Conservation (phyloP, 176 grass and related monocot species). For the Paspalum notatum region DNA sequence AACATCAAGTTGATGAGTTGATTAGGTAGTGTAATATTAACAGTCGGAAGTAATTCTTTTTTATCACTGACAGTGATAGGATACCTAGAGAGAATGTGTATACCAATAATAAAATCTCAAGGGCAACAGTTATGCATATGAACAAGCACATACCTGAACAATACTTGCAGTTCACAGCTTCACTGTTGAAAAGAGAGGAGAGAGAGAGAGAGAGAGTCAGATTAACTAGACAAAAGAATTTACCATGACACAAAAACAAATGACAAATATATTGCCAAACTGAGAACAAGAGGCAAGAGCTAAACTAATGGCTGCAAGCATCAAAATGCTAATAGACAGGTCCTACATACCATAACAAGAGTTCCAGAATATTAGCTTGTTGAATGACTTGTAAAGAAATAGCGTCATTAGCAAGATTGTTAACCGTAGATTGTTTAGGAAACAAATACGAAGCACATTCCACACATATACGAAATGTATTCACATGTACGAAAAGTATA, state of each 20-base stretch:
- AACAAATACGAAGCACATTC: slow-evolving; percentile 25
- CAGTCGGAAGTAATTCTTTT: background rate
- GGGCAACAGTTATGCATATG: slow-evolving; percentile 24
- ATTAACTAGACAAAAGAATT: slow-evolving; percentile 33
- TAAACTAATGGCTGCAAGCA: slow-evolving; percentile 3
- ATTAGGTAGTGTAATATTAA: slow-evolving; percentile 33
- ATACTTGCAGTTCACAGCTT: slow-evolving; percentile 85
- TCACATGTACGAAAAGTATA: slow-evolving; percentile 1
- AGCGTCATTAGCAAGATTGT: slow-evolving; percentile 23
- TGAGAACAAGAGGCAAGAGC: slow-evolving; percentile 20
- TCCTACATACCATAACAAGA: slow-evolving; percentile 30
- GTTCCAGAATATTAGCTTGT: slow-evolving; percentile 3
- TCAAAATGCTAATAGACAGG: slow-evolving; percentile 1
- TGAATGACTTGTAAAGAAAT: slow-evolving; percentile 25
- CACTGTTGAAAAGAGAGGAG: slow-evolving; percentile 59
- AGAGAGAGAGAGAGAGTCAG: slow-evolving; percentile 30
- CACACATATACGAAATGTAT: slow-evolving; percentile 22
- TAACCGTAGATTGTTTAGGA: slow-evolving; percentile 9
- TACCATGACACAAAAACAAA: slow-evolving; percentile 34
- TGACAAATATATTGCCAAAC: slow-evolving; percentile 25
- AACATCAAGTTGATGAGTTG: background rate
- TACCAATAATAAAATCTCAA: slow-evolving; percentile 31
- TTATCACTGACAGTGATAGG: slow-evolving; percentile 14
- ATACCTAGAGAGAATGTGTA: slow-evolving; percentile 33
- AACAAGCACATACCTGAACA: slow-evolving; percentile 75